Conservation (phyloP, 371 early-diverging fungal genomes). For the Haplosporangium sp. region DNA sequence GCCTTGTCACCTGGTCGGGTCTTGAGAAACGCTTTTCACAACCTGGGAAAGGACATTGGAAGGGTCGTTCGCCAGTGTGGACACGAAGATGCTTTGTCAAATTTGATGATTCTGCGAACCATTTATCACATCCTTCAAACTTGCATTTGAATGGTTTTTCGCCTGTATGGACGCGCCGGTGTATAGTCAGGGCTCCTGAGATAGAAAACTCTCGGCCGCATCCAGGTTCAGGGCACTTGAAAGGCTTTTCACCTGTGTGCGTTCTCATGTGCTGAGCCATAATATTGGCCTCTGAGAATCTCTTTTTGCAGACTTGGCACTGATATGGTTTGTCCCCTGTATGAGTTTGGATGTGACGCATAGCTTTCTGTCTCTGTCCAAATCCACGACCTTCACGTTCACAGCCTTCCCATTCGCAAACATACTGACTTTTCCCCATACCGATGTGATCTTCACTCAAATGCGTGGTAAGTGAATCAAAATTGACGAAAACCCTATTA, state of each 20-base stretch:
- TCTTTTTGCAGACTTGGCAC: slow-evolving; percentile 80
- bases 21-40: slow-evolving; percentile 79
- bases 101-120: slow-evolving; percentile 83
- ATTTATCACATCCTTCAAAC: slow-evolving; percentile 76
- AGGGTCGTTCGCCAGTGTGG: slow-evolving; percentile 80
- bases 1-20: slow-evolving; percentile 75
- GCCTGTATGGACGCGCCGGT: slow-evolving; percentile 74
- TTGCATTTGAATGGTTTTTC: slow-evolving; percentile 85
- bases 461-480: slow-evolving; percentile 78
- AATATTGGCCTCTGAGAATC: slow-evolving; percentile 86
- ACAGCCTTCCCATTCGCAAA: slow-evolving; percentile 86
- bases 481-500: slow-evolving; percentile 63
- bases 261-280: slow-evolving; percentile 87
- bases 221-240: slow-evolving; percentile 73
- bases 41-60: slow-evolving; percentile 67
- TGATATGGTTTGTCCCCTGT: slow-evolving; percentile 88
- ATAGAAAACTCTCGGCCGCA: slow-evolving; percentile 84
- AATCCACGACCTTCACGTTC: slow-evolving; percentile 76
- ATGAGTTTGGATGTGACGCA: slow-evolving; percentile 90
- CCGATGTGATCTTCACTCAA: slow-evolving; percentile 84
- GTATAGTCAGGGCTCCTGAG: slow-evolving; percentile 77
- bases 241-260: slow-evolving; percentile 92
- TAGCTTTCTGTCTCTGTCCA: slow-evolving; percentile 83
- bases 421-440: slow-evolving; percentile 75
- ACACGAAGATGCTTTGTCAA: slow-evolving; percentile 81